These are phyloP conservation scores for Vitis hybrid DNA, from an alignment of 177 flowering plant genomes.

Conservation along the genomic window DNA sequence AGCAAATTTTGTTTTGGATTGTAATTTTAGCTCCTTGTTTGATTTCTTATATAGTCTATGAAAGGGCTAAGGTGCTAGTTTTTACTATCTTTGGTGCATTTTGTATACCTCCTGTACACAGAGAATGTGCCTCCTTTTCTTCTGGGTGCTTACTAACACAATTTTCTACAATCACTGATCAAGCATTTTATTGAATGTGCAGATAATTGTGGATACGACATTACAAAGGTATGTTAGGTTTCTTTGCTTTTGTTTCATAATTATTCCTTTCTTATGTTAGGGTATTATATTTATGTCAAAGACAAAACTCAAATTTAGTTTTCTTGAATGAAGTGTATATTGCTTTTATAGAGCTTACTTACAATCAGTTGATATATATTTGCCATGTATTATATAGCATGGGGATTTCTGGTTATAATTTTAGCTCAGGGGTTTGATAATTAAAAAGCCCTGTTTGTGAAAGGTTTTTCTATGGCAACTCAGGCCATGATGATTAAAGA, in stretches of 20 bases:
- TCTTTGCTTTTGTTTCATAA: not conserved
- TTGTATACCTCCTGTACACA: too few species aligned
- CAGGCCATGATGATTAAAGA: not conserved
- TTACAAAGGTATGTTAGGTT: conserved; percentile 44
- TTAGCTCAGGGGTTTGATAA: too few species aligned
- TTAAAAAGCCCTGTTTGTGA: not conserved
- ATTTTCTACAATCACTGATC: conserved; percentile 7
- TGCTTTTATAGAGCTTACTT: too few species aligned
- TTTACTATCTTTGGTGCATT: too few species aligned
- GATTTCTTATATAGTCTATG: too few species aligned
- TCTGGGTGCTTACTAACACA: not conserved
- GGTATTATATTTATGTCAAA: not conserved
- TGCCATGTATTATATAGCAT: too few species aligned
- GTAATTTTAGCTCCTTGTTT: too few species aligned
- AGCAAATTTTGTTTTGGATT: too few species aligned
- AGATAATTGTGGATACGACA: conserved; percentile 66
- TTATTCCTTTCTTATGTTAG: not conserved
- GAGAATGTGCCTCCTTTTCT: not conserved
- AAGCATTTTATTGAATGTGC: conserved; percentile 27
- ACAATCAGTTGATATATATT: too few species aligned
- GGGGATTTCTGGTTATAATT: too few species aligned
- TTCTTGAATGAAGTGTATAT: too few species aligned
- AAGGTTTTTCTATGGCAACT: not conserved
- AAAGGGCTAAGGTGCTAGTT: too few species aligned
- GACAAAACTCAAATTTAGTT: not conserved